Percentiles rank a stretch among this genome's conserved stretches.
phyloP scores from a whole-genome alignment of 2,329 filamentous ascomycete species.

The Pseudovirgaria hyperparasitica region DNA sequence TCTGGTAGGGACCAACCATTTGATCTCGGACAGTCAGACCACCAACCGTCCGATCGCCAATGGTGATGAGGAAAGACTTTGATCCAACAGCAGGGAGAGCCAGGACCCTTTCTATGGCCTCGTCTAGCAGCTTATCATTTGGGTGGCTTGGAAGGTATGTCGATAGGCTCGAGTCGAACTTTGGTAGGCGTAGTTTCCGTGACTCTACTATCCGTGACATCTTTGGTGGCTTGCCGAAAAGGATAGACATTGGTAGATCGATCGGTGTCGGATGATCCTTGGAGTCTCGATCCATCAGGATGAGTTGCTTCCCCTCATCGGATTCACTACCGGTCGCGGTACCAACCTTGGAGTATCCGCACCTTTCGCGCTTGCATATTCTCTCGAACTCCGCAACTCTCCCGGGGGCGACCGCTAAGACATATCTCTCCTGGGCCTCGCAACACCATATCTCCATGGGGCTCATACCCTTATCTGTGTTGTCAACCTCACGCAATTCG shows the following conservation, averaged over 20 bases:
- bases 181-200: conserved; percentile 51
- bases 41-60: conserved; percentile 83
- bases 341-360: conserved; percentile 85
- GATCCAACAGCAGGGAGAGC: conserved; percentile 84
- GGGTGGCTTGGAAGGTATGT: conserved; percentile 49
- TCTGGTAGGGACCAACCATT: conserved; percentile 94
- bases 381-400: conserved; percentile 59
- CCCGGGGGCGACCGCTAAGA: conserved; percentile 73
- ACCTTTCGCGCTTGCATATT: conserved; percentile 70
- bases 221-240: conserved; percentile 81
- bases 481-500: conserved; percentile 88
- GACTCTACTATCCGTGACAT: conserved; percentile 63
- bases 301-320: conserved; percentile 56
- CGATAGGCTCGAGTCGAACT: conserved; percentile 65
- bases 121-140: conserved; percentile 40
- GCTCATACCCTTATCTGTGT: conserved; percentile 80
- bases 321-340: conserved; percentile 49
- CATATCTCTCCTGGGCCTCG: conserved; percentile 92
- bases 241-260: conserved; percentile 73
- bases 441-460: conserved; percentile 97
- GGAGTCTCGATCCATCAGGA: conserved; percentile 72
- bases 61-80: conserved; percentile 94
- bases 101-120: conserved; percentile 72
- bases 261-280: conserved; percentile 65
- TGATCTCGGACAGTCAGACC: conserved; percentile 83